These are phyloP conservation scores for Leccinum subatratum DNA, from an alignment of 1,284 basidiomycete species.

Conservation along the genomic window DNA sequence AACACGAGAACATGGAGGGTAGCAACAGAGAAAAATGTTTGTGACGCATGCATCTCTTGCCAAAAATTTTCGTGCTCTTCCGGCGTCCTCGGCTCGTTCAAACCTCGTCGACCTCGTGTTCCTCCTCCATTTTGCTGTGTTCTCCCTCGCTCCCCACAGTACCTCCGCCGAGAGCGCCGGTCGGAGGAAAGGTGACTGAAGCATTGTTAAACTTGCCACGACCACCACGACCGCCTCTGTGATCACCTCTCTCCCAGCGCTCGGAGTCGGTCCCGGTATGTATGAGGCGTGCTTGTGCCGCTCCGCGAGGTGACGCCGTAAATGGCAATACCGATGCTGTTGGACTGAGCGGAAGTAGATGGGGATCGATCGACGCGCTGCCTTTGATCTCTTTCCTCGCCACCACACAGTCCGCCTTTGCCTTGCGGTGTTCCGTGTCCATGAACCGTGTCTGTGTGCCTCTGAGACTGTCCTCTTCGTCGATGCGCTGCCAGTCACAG, in stretches of 20 bases:
- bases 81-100: conserved; percentile 43
- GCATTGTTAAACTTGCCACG: conserved; percentile 39
- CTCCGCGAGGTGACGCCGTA: conserved; percentile 34
- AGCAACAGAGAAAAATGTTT: conserved; percentile 14
- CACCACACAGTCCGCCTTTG: too few relatives aligned
- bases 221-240: conserved; percentile 38
- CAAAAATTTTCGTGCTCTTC: conserved; percentile 64
- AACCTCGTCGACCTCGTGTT: conserved; percentile 22
- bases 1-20: conserved; percentile 22
- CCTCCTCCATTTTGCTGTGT: conserved; percentile 27
- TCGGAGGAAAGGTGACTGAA: conserved; percentile 29
- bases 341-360: too few relatives aligned
- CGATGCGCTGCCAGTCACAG: too few relatives aligned
- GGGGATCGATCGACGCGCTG: too few relatives aligned
- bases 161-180: conserved; percentile 25
- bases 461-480: too few relatives aligned
- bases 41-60: conserved; percentile 59
- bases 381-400: too few relatives aligned
- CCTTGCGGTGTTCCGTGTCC: too few relatives aligned
- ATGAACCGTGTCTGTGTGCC: too few relatives aligned
- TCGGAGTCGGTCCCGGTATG: conserved; percentile 41
- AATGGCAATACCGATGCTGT: too few relatives aligned
- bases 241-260: conserved; percentile 54
- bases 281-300: conserved; percentile 34
- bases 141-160: conserved; percentile 32